Evolutionary conservation across 1,139 yeast genomes (phyloP).

Genomic region (Groenewaldozyma auringiensis): DNA sequence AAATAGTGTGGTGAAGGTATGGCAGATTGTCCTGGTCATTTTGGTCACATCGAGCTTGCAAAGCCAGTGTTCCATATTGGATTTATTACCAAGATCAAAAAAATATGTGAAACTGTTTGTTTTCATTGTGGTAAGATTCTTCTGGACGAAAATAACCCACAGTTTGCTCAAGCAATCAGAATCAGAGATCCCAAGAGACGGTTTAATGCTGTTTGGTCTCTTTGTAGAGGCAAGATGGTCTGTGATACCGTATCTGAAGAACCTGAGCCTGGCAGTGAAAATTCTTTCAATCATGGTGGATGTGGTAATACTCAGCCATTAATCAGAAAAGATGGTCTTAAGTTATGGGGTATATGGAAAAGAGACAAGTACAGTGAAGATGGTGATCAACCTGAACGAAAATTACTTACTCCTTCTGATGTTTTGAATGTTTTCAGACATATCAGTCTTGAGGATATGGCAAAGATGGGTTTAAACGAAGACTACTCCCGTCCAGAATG

Average conservation of each 20-base stretch:
- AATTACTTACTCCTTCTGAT: slow-evolving; percentile 81
- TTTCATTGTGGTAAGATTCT: slow-evolving; percentile 96
- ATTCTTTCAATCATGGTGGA: slow-evolving; percentile 71
- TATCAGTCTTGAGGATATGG: slow-evolving; percentile 77
- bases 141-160: slow-evolving; percentile 71
- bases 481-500: slow-evolving; percentile 98
- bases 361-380: slow-evolving; percentile 73
- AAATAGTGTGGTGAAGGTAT: slow-evolving; percentile 85
- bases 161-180: slow-evolving; percentile 81
- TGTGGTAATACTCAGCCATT: slow-evolving; percentile 98
- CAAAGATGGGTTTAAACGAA: slow-evolving; percentile 78
- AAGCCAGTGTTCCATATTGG: slow-evolving; percentile 97
- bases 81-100: slow-evolving; percentile 85
- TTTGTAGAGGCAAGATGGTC: slow-evolving; percentile 86
- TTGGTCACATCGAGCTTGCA: slow-evolving; percentile 97
- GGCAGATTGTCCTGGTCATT: slow-evolving; percentile 99
- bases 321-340: slow-evolving; percentile 90
- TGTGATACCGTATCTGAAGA: slow-evolving; percentile 82
- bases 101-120: slow-evolving; percentile 93
- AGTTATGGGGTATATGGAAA: slow-evolving; percentile 97
- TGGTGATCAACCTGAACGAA: slow-evolving; percentile 85
- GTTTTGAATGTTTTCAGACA: slow-evolving; percentile 88
- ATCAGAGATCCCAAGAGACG: slow-evolving; percentile 93
- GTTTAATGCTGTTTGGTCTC: slow-evolving; percentile 92
- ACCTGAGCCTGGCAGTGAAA: slow-evolving; percentile 32